phyloP scores from a whole-genome alignment of 805 yeast species.

The Brettanomyces anomalus region DNA sequence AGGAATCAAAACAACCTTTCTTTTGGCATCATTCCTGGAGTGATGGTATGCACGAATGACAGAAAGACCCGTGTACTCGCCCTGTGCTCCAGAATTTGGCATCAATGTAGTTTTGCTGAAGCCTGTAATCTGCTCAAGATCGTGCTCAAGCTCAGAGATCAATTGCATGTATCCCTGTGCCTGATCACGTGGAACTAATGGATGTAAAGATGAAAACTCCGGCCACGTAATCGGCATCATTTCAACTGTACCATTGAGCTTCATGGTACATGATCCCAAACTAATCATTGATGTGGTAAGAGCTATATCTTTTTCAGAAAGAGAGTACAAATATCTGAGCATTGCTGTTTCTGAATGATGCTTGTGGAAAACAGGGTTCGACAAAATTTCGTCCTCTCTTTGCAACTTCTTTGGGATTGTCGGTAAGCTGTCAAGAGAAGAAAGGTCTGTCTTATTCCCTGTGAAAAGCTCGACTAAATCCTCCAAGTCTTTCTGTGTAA shows the following conservation, averaged over 20 bases:
- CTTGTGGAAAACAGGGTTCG: constrained; percentile 71
- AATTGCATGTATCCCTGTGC: constrained; percentile 80
- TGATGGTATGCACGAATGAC: constrained; percentile 67
- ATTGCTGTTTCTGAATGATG: constrained; percentile 94
- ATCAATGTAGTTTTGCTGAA: constrained; percentile 83
- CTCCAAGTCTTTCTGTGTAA: constrained; percentile 50
- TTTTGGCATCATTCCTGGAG: constrained; percentile 56
- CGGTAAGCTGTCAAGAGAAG: constrained; percentile 31
- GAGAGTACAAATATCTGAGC: constrained; percentile 77
- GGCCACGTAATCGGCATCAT: constrained; percentile 96
- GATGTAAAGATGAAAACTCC: constrained; percentile 81
- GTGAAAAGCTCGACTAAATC: constrained; percentile 56
- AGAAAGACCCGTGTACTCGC: constrained; percentile 91
- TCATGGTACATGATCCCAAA: constrained; percentile 97
- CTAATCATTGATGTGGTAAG: constrained; percentile 97
- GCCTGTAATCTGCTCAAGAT: constrained; percentile 87
- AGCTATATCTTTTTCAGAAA: constrained; percentile 85
- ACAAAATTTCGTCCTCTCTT: constrained; percentile 53
- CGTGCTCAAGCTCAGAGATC: constrained; percentile 68
- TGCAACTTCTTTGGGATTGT: constrained; percentile 37
- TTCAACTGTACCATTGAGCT: constrained; percentile 88
- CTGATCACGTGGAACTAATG: constrained; percentile 85
- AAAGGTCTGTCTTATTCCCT: constrained; percentile 18
- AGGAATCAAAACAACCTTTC: constrained; percentile 89
- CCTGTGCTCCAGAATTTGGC: constrained; percentile 99